These are phyloP conservation scores for Phaeosphaeria sp. DNA, from an alignment of 2,329 filamentous ascomycete species.

Conservation along the genomic window DNA sequence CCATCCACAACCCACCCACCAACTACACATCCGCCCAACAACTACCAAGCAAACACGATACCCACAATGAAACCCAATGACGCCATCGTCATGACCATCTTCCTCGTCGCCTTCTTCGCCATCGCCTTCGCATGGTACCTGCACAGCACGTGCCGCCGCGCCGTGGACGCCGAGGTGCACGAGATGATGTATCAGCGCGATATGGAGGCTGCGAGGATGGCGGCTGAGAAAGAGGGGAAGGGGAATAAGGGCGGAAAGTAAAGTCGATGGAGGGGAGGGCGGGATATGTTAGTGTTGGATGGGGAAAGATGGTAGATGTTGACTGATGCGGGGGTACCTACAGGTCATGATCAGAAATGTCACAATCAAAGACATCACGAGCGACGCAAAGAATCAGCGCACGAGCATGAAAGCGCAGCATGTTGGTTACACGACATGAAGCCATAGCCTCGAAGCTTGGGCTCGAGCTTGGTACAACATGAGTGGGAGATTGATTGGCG, in stretches of 20 bases:
- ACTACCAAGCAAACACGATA: neutral
- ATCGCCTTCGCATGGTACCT: slow-evolving; percentile 26
- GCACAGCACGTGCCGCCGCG: slow-evolving; percentile 18
- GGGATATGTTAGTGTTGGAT: too few relatives aligned
- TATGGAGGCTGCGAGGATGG: slow-evolving; percentile 4
- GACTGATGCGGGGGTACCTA: too few relatives aligned
- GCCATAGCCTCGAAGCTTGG: neutral
- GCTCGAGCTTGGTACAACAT: neutral
- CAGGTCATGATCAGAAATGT: too few relatives aligned
- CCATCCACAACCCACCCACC: neutral
- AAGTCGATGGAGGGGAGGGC: too few relatives aligned
- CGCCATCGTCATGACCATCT: slow-evolving; percentile 20
- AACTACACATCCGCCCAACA: neutral
- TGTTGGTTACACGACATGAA: neutral
- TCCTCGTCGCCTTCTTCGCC: slow-evolving; percentile 20
- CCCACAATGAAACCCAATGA: slow-evolving; percentile 3
- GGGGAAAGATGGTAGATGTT: too few relatives aligned
- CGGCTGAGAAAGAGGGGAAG: neutral
- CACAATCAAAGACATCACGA: neutral
- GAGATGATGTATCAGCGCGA: slow-evolving; percentile 11
- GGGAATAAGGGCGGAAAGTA: neutral
- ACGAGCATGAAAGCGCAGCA: neutral
- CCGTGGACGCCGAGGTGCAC: slow-evolving; percentile 18
- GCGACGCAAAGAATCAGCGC: neutral
- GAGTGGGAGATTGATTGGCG: neutral